These are phyloP conservation scores for Hymenoscyphus fraxineus DNA, from an alignment of 2,329 filamentous ascomycete species.

Conservation along the genomic window DNA sequence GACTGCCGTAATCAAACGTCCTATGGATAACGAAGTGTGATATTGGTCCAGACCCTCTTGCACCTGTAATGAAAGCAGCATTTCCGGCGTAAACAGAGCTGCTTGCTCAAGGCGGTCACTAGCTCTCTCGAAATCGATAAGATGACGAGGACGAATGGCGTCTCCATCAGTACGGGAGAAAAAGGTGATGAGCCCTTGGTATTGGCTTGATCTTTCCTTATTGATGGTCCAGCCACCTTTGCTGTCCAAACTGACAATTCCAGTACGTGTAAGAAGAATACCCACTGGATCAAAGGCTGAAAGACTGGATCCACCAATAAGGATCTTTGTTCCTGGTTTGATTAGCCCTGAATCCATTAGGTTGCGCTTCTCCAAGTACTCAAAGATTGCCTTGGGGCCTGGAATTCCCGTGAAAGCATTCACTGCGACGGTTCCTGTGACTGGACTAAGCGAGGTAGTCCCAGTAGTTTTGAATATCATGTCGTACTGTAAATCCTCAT, in stretches of 20 bases:
- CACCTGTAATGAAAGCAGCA: background rate
- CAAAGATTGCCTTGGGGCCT: background rate
- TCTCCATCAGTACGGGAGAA: background rate
- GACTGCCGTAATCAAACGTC: background rate
- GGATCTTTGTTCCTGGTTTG: conserved; percentile 1
- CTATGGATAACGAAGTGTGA: background rate
- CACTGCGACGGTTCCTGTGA: background rate
- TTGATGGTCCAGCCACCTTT: background rate
- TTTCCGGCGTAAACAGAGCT: background rate
- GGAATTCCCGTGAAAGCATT: conserved; percentile 2
- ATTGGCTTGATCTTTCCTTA: background rate
- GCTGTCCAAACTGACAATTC: background rate
- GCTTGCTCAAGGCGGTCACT: background rate
- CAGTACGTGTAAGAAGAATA: conserved; percentile 1
- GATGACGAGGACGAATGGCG: background rate
- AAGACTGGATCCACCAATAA: background rate
- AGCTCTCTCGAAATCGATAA: background rate
- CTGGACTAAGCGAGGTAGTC: background rate
- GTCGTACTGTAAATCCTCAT: background rate
- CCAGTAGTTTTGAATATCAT: conserved; percentile 1
- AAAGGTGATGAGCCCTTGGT: conserved; percentile 3
- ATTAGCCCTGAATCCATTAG: background rate
- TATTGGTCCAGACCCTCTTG: background rate
- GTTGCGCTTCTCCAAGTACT: background rate
- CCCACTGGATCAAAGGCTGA: conserved; percentile 4